Evolutionary conservation across 1,284 basidiomycete genomes (phyloP), one percentile per base, ranked within the genome.

Genomic region (Entoloma clypeatum): DNA sequence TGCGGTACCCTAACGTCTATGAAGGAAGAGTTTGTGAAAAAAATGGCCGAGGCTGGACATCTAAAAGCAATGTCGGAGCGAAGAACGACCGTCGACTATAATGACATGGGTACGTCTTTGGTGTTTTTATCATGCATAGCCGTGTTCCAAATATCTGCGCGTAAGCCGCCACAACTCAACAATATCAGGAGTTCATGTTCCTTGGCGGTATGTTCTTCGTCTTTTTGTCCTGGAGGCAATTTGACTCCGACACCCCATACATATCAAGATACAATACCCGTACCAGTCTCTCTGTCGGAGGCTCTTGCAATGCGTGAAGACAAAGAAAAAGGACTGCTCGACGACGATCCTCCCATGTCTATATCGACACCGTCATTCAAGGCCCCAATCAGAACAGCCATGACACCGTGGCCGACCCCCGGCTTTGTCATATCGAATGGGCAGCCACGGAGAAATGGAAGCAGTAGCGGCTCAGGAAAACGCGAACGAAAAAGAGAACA

Each of bases 11-110:
- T 59, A 45, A 48, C 49, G 27, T 38, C 39, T 44, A 32, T 46
- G 14, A 55, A 88, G 86, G 86, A 88, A 60, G 83, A 86, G 54
- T 88, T 88, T 56, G 75, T 88, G 38, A 85, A 82, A 60, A 70
- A 75, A 29, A 65, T 87, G 49, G 67, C 73, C 5, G 71, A 73
- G 55, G 76, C 77, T 17, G 79, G 77, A 8, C 71, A 81, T 44
- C 65, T 69, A 39, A 71, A 78, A 52, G 79, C 82, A 23, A 64
- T 60, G 43, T 60, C 64, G 14, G 71, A 77, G 34, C 67, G 67
- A 43, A 72, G 81, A 45, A 71, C 62, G 32, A 63, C 62, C 11
- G 62, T 87, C n/a, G 69, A 70, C 36, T 87, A 86, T 50, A 68
- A 68, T 24, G 84, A 88, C 54, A 74, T 86, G 68, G 79, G 85